These are phyloP conservation scores for Tolypocladium capitatum DNA, from an alignment of 2,329 filamentous ascomycete genomes.

Conservation along the genomic window DNA sequence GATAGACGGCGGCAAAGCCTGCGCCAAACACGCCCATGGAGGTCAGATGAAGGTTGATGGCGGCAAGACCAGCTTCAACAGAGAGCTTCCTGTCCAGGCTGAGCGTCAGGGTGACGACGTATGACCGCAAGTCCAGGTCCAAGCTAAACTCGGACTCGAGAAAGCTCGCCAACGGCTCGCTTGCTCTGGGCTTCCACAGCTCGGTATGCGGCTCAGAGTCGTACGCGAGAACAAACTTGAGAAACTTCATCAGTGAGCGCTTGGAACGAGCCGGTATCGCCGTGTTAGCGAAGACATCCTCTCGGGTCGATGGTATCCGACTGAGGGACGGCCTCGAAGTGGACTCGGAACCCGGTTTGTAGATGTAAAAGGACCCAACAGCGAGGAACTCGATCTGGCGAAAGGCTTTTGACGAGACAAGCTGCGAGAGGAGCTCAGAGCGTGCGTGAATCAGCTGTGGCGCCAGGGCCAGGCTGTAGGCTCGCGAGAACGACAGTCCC, in stretches of 20 bases:
- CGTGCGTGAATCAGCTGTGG: conserved; percentile 79
- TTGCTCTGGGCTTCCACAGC: conserved; percentile 44
- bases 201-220: conserved; percentile 42
- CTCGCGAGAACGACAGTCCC: conserved; percentile 49
- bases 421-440: conserved; percentile 60
- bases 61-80: conserved; percentile 52
- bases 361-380: conserved; percentile 85
- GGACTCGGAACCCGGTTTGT: conserved; percentile 25
- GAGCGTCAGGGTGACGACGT: conserved; percentile 55
- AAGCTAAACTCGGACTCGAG: conserved; percentile 51
- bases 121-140: conserved; percentile 52
- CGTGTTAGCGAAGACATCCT: conserved; percentile 77
- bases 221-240: conserved; percentile 72
- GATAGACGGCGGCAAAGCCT: conserved; percentile 78
- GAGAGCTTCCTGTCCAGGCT: conserved; percentile 52
- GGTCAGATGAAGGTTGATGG: conserved; percentile 65
- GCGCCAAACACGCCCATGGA: conserved; percentile 82
- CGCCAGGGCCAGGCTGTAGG: conserved; percentile 72
- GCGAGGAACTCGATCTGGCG: conserved; percentile 87
- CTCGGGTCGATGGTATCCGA: conserved; percentile 75
- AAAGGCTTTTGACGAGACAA: conserved; percentile 83
- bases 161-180: conserved; percentile 43
- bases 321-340: conserved; percentile 30
- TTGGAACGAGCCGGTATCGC: conserved; percentile 69
- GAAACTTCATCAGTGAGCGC: conserved; percentile 79